Conservation (phyloP, 768 basidiomycete species). For the Cyclocybe cylindracea region DNA sequence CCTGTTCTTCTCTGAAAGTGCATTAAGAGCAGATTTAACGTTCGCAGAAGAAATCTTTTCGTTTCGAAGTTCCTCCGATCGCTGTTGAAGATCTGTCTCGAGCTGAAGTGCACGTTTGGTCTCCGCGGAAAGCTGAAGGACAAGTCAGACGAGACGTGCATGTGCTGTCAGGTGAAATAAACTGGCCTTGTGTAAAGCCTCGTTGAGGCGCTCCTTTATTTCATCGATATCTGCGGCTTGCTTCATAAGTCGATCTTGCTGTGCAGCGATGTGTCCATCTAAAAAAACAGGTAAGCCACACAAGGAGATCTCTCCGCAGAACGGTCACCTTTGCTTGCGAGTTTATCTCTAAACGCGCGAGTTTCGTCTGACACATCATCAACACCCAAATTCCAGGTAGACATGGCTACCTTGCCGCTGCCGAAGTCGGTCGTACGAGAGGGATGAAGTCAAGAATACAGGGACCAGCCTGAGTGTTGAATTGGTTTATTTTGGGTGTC, state of each 20-base stretch:
- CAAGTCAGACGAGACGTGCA: slow-evolving; percentile 1
- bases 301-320: not conserved
- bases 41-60: slow-evolving; percentile 57
- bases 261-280: slow-evolving; percentile 53
- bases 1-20: slow-evolving; percentile 52
- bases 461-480: not conserved
- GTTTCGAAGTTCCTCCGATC: slow-evolving; percentile 56
- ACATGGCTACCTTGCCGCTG: slow-evolving; percentile 35
- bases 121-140: slow-evolving; percentile 54
- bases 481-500: not conserved
- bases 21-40: slow-evolving; percentile 44
- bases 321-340: slow-evolving; percentile 49
- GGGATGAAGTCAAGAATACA: not conserved
- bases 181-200: slow-evolving; percentile 47
- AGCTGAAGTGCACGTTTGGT: slow-evolving; percentile 55
- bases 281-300: slow-evolving; percentile 13
- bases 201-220: slow-evolving; percentile 40
- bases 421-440: slow-evolving; percentile 5
- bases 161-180: not conserved
- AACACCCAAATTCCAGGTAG: slow-evolving; percentile 44
- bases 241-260: slow-evolving; percentile 42
- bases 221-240: slow-evolving; percentile 45
- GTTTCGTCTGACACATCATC: slow-evolving; percentile 50
- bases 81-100: slow-evolving; percentile 49
- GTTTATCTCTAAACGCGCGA: slow-evolving; percentile 46